A percentile compares a stretch with the other conserved stretches of the same genome.
These are phyloP conservation scores for Rhododendron mucronatum DNA, from an alignment of 148 eudicot genomes.

Conservation along the genomic window DNA sequence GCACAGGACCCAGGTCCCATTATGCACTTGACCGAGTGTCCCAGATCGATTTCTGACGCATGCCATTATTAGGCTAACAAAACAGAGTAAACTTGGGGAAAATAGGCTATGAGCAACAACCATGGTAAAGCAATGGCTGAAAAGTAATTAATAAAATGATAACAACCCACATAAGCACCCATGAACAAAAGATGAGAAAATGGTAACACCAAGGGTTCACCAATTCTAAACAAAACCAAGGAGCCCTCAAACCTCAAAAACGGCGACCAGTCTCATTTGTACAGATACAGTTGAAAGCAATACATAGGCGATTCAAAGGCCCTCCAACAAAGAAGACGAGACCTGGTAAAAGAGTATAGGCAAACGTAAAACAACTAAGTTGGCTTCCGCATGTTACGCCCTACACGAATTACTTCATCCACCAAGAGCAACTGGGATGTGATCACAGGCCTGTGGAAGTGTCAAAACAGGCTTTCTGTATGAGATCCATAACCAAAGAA, in stretches of 20 bases:
- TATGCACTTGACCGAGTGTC: too few species aligned
- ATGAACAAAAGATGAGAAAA: not conserved
- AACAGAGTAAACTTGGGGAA: too few species aligned
- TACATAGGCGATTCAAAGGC: not conserved
- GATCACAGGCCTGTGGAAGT: slow-evolving; percentile 66
- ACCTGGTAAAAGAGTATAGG: not conserved
- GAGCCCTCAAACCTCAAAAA: not conserved
- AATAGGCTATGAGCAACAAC: too few species aligned
- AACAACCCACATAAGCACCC: not conserved
- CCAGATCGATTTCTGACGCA: too few species aligned
- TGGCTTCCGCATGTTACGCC: slow-evolving; percentile 99
- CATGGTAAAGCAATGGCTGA: not conserved
- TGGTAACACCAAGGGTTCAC: not conserved
- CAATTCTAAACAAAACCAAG: not conserved
- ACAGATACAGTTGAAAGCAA: not conserved
- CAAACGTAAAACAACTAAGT: slow-evolving; percentile 22
- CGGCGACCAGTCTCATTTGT: not conserved
- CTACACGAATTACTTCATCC: slow-evolving; percentile 96
- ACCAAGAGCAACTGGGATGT: slow-evolving; percentile 88
- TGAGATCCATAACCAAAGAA: not conserved
- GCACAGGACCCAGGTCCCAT: too few species aligned
- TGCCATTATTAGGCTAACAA: too few species aligned
- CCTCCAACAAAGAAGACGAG: not conserved
- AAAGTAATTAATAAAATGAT: not conserved
- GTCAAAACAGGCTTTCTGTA: not conserved